Evolutionary conservation across 192 early-diverging fungal genomes (phyloP), one percentile per base, ranked within the genome.

Genomic region (Neocallimastix lanati): DNA sequence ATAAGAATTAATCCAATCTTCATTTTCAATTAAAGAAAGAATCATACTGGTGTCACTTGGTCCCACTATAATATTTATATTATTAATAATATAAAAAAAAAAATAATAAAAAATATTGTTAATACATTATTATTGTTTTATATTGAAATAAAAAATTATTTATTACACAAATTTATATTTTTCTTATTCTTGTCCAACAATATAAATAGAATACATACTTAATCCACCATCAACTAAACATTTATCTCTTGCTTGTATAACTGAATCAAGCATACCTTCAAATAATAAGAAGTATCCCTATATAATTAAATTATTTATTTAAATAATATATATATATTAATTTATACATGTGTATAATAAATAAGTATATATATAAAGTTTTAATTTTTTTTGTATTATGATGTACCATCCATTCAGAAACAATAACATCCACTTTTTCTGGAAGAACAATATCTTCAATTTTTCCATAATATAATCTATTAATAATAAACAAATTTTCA

Each of bases 241-340:
- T 80, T 90, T 87, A 85, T 96, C 93, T 77, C 94, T 88, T 11
- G 94, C 94, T 29, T 89, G 87, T 29, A 96, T 83, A 27, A 96
- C 94, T 4, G 93, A 94, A 83, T 96, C 94, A 79, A 96, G 85
- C 94, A 96, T 96, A 79, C 92, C 92, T 83, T 96, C 94, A 84
- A 92, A 96, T 30, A 96, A 84, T 28, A 95, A 86, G 82, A 95
- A 95, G 84, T 95, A 95, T 16, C 94, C 94, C 27, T 76, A 27
- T 36, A 35, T 4, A n/a, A n/a, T n/a, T n/a, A n/a, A n/a, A n/a
- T n/a, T n/a, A n/a, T n/a, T n/a, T n/a, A n/a, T n/a, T n/a, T n/a
- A n/a, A n/a, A n/a, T n/a, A n/a, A n/a, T n/a, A n/a, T n/a, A n/a
- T n/a, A n/a, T n/a, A n/a, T n/a, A n/a, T n/a, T n/a, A n/a, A n/a